Base-by-base conservation (phyloP, 331 rosid species). In the Malus hybrid region DNA sequence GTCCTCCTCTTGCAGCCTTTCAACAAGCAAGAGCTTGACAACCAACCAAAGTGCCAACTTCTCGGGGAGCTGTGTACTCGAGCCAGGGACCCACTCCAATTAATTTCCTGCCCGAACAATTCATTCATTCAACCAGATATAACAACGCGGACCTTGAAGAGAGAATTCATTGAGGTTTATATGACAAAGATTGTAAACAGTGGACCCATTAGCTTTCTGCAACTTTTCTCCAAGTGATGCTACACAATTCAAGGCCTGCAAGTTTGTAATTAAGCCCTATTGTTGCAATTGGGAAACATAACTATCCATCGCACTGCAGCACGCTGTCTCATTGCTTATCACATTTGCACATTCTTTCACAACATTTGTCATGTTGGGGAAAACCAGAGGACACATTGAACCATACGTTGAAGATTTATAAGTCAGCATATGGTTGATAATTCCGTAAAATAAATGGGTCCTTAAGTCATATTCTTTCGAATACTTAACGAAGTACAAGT, bases 201-300 rank as follows among this genome's bases (percentile, higher is more conserved):
- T 67, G 18, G 90, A 82, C 74, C 85, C 78, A 70, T 84, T 85
- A 68, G 73, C 88, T 77, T 79, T 76, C 85, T 84, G 90, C 77
- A 88, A 79, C 82, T 76, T 81, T 83, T 59, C 75, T 71, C 91
- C 96, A 65, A 90, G 93, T 39, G 82, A 85, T 62, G 76, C 80
- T 60, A 88, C 91, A 74, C 96, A 90, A 71, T 87, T 87, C 81
- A 88, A 79, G 82, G 96, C 91, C 76, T 90, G 90, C 70, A 90
- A 79, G 66, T 90, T 88, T 75, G 96, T 87, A 79, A 90, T 80
- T 57, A 90, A 88, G 76, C 89, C 85, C 78, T 88, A 89, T 75
- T 81, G 73, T 81, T 90, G 90, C 88, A 90, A 76, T 78, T 73
- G 56, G 46, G 90, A 83, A 70, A 88, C 84, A 34, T 88, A 88